Conservation (phyloP, 345 rosid species). For the Camelina hispida region DNA sequence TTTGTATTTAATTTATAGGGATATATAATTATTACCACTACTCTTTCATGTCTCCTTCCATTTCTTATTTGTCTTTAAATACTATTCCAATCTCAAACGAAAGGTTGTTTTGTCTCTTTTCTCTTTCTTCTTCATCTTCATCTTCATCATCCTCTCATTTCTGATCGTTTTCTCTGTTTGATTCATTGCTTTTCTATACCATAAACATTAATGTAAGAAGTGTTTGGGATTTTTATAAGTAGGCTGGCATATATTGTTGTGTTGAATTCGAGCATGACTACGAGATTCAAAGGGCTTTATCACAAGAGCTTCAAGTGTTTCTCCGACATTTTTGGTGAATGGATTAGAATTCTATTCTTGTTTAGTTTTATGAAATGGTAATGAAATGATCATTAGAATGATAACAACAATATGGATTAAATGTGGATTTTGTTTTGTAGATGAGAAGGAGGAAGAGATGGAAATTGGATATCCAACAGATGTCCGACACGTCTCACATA, state of each 20-base stretch:
- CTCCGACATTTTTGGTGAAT: conserved; percentile 74
- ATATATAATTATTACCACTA: conserved; percentile 24
- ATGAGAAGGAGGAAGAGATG: conserved; percentile 66
- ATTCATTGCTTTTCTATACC: neutral
- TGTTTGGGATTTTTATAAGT: neutral
- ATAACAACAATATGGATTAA: conserved; percentile 26
- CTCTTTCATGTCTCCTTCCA: conserved; percentile 44
- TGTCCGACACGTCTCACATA: conserved; percentile 92
- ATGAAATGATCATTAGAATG: neutral
- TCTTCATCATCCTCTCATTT: conserved; percentile 21
- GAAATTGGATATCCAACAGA: conserved; percentile 95
- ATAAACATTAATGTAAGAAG: neutral
- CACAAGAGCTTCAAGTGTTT: conserved; percentile 80
- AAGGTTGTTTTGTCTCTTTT: conserved; percentile 39
- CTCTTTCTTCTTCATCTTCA: neutral
- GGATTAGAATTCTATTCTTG: neutral
- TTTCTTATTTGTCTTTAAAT: conserved; percentile 30
- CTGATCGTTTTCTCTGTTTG: neutral
- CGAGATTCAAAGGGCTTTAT: conserved; percentile 82
- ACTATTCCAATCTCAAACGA: conserved; percentile 37
- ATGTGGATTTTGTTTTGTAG: conserved; percentile 45
- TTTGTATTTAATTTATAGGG: neutral
- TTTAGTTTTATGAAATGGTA: neutral
- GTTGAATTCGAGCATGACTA: conserved; percentile 55
- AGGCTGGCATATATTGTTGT: neutral